Base-by-base conservation (phyloP, 106 monocot genomes). In the Vanilla planifolia region DNA sequence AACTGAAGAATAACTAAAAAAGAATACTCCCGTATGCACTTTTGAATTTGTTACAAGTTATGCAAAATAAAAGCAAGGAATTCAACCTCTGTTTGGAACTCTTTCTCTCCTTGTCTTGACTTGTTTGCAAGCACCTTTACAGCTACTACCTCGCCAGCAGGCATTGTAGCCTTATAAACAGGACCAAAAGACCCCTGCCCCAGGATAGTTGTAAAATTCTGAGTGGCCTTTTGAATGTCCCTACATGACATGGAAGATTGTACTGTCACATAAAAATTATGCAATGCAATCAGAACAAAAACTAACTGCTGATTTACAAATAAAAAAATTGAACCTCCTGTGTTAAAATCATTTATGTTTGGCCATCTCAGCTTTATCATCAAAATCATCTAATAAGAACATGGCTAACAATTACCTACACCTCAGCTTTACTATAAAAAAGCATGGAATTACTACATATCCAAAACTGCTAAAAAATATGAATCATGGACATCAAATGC, bases 161-260 rank as follows among this genome's bases (percentile, higher is more conserved):
- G 71, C 89, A 91, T 80, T 62, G 61, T 20, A 51, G 95, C 95
- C 76, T 91, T 91, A 61, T 91, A 96, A 41, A 96, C 95, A 21
- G 87, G 76, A 40, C 95, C 95, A 67, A 96, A 96, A 47, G 95
- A 84, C 51, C 95, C 95, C 65, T 96, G 73, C 1, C 95, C 95
- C 60, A 96, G 55, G 67, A 87, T 68, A 50, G 90, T 91, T 39
- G 95, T 87, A 62, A 91, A 96, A 76, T 91, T 87, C 5, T 77
- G 51, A 56, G 90, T 96, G 7, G 95, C 84, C 69, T 84, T 87
- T 70, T 96, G 80, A 60, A 96, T 84, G 45, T 96, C 90, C 80
- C 95, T 96, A 53, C 30, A 53, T 53, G 50, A 22, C 29, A 53
- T 32, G 22, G 14, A 25, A 30, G 16, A 53, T 53, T 30, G 13